Conservation (phyloP, 768 basidiomycete genomes). For the Peribolospora kevripleyi region DNA sequence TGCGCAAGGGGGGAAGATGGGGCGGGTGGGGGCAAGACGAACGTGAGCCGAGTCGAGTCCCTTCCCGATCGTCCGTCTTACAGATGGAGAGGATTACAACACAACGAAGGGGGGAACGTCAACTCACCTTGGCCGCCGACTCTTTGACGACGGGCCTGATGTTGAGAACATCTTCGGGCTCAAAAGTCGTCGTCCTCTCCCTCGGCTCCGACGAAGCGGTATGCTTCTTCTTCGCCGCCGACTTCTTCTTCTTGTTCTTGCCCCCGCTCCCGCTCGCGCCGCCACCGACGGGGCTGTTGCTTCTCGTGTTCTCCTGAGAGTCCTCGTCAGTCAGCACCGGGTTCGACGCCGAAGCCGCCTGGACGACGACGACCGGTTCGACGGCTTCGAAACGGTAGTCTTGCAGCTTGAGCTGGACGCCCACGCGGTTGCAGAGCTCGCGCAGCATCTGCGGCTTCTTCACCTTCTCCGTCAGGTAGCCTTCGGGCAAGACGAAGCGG, state of each 20-base stretch:
- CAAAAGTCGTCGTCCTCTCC: conserved; percentile 16
- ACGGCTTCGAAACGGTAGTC: conserved; percentile 18
- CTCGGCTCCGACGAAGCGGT: neutral
- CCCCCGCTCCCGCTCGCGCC: neutral
- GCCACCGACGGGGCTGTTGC: neutral
- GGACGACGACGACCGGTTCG: neutral
- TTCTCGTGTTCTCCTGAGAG: conserved; percentile 6
- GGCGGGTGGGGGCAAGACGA: no score
- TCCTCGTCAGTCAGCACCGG: neutral
- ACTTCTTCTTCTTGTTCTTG: conserved; percentile 12
- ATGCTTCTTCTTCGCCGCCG: conserved; percentile 12
- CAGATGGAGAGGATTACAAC: no score
- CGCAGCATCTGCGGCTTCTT: conserved; percentile 20
- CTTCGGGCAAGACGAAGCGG: conserved; percentile 18
- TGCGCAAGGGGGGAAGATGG: conserved; percentile 3
- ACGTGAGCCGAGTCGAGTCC: neutral
- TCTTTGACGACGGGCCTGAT: conserved; percentile 22
- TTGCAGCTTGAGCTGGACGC: conserved; percentile 21
- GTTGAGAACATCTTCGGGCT: conserved; percentile 21
- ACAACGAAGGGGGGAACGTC: neutral
- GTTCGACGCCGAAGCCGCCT: conserved; percentile 1
- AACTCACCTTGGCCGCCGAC: conserved; percentile 18
- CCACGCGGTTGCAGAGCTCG: conserved; percentile 21
- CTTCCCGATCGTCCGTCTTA: no score
- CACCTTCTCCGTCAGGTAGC: conserved; percentile 14